Conservation (phyloP, 116 monocot genomes). For the Thalassia testudinum region DNA sequence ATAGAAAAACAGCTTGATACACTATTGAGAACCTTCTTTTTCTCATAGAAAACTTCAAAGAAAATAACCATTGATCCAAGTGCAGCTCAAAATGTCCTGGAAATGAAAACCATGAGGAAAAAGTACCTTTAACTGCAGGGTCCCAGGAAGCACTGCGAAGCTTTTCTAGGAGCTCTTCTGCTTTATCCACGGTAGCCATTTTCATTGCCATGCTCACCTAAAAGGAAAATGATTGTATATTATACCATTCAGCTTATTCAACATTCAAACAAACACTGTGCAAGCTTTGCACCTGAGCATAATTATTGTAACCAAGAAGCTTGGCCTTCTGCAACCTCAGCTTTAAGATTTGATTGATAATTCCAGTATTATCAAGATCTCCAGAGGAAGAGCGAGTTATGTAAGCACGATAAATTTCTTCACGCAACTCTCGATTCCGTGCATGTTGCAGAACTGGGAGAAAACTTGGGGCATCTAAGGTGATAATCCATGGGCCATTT, state of each 20-base stretch:
- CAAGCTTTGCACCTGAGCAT: conserved; percentile 98
- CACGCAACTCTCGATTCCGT: conserved; percentile 56
- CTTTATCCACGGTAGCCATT: conserved; percentile 84
- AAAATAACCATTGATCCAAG: too few relatives aligned
- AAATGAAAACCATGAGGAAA: too few relatives aligned
- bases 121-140: conserved; percentile 71
- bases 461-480: conserved; percentile 84
- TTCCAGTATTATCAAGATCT: conserved; percentile 70
- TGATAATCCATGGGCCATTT: conserved; percentile 90
- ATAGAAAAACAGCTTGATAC: too few relatives aligned
- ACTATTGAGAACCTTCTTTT: too few relatives aligned
- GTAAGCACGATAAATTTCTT: conserved; percentile 86
- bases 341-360: conserved; percentile 71
- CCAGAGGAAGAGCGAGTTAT: conserved; percentile 68
- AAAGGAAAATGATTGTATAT: neutral
- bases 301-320: conserved; percentile 87
- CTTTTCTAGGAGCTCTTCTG: conserved; percentile 86
- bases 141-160: conserved; percentile 92
- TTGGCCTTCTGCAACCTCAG: conserved; percentile 83
- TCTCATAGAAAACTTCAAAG: too few relatives aligned
- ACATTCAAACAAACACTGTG: too few relatives aligned
- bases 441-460: conserved; percentile 94
- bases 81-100: too few relatives aligned
- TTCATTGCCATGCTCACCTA: conserved; percentile 97
- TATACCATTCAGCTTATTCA: neutral